These are phyloP conservation scores for Phytophthora cactorum DNA, from an alignment of 352 stramenopile species.

Conservation along the genomic window DNA sequence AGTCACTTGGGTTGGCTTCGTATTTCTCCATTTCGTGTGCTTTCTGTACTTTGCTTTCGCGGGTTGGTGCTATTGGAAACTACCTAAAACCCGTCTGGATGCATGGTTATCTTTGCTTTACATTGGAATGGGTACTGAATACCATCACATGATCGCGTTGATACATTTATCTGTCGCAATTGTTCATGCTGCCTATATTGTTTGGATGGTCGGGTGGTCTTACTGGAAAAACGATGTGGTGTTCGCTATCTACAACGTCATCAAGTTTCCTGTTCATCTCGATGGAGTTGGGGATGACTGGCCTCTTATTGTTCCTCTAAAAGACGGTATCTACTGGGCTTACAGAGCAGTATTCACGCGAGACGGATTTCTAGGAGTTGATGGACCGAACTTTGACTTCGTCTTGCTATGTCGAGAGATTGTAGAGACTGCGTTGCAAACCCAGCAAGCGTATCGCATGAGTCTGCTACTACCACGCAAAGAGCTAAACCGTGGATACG, in stretches of 20 bases:
- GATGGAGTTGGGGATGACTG: constrained; percentile 3
- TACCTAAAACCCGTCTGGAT: constrained; percentile 34
- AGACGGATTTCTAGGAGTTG: constrained; percentile 35
- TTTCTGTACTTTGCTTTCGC: constrained; percentile 33
- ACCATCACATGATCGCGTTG: constrained; percentile 16
- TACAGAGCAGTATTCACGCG: constrained; percentile 35
- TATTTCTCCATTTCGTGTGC: constrained; percentile 32
- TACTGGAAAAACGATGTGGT: constrained; percentile 23
- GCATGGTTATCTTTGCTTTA: constrained; percentile 35
- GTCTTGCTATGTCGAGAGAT: constrained; percentile 37
- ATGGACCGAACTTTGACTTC: constrained; percentile 39
- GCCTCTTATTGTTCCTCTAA: constrained; percentile 2
- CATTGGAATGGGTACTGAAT: constrained; percentile 31
- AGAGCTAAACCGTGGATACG: constrained; percentile 34
- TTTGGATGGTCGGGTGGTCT: constrained; percentile 36
- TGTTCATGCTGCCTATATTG: constrained; percentile 25
- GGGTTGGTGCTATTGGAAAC: constrained; percentile 35
- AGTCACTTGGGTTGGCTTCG: constrained; percentile 25
- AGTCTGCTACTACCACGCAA: constrained; percentile 28
- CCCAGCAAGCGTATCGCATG: constrained; percentile 39
- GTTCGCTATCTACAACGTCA: constrained; percentile 35
- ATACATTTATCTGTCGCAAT: constrained; percentile 20
- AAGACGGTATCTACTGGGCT: constrained; percentile 18
- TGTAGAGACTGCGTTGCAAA: constrained; percentile 39
- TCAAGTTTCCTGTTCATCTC: constrained; percentile 9